A percentile compares a stretch with the other conserved stretches of the same genome.
These are phyloP conservation scores for Vaccinium macrocarpon DNA, from an alignment of 148 eudicot genomes.

Conservation along the genomic window DNA sequence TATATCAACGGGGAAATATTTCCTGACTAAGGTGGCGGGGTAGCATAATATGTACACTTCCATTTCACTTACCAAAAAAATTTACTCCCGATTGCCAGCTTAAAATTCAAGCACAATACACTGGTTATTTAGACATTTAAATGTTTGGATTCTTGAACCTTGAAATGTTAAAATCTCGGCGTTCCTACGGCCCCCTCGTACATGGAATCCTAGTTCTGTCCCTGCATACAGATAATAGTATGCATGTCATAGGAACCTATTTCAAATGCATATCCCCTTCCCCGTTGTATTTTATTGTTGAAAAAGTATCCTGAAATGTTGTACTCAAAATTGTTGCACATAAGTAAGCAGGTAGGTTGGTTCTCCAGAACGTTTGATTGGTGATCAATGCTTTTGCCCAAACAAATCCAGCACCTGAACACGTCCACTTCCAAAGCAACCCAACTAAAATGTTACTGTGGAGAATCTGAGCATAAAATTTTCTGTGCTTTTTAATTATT, in stretches of 20 bases:
- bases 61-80: too few relatives aligned
- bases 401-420: neutral
- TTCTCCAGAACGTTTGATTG: neutral
- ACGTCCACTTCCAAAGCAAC: constrained; percentile 8
- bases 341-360: neutral
- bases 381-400: neutral
- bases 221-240: neutral
- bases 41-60: too few relatives aligned
- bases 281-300: neutral
- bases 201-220: too few relatives aligned
- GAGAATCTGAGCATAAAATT: neutral
- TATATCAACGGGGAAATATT: too few relatives aligned
- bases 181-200: too few relatives aligned
- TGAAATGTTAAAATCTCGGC: too few relatives aligned
- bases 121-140: too few relatives aligned
- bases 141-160: too few relatives aligned
- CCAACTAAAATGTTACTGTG: neutral
- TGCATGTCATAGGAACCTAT: neutral
- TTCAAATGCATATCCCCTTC: neutral
- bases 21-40: too few relatives aligned
- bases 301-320: neutral
- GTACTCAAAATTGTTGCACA: constrained; percentile 1
- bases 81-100: too few relatives aligned
- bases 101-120: too few relatives aligned
- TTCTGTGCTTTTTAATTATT: neutral